Evolutionary conservation across 2,329 filamentous ascomycete genomes (phyloP).

Genomic region (Pyrenophora seminiperda): DNA sequence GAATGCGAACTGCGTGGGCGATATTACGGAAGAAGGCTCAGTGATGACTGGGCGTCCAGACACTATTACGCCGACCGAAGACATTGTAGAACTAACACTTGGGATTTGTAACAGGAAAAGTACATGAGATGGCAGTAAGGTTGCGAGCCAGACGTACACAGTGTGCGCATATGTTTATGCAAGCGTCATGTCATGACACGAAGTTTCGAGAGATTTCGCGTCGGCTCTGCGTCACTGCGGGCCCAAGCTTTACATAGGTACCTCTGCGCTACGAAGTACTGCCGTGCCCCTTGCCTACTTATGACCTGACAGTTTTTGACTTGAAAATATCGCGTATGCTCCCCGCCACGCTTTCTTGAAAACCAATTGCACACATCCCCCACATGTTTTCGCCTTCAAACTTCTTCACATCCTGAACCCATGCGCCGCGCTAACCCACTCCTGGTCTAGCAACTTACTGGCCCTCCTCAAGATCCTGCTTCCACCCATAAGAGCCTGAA

Average conservation of each 20-base stretch:
- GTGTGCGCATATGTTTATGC: conserved; percentile 2
- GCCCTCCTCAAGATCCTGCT: conserved; percentile 59
- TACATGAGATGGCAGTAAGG: conserved; percentile 5
- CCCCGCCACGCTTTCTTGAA: not conserved
- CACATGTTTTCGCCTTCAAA: too few species aligned
- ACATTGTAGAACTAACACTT: conserved; percentile 49
- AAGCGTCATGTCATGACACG: not conserved
- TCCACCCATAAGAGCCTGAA: conserved; percentile 62
- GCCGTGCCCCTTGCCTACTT: too few species aligned
- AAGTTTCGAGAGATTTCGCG: conserved; percentile 28
- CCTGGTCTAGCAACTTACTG: conserved; percentile 57
- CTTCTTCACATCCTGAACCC: conserved; percentile 31
- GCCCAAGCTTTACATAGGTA: conserved; percentile 20
- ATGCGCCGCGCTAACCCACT: conserved; percentile 52
- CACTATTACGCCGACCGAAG: conserved; percentile 63
- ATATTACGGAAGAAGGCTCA: conserved; percentile 57
- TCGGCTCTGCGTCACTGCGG: conserved; percentile 28
- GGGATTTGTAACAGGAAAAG: not conserved
- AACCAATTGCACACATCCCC: too few species aligned
- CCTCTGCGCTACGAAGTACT: too few species aligned
- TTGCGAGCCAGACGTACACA: conserved; percentile 2
- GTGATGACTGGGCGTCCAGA: conserved; percentile 66
- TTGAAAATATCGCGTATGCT: too few species aligned
- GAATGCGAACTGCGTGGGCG: conserved; percentile 67
- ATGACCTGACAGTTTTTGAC: too few species aligned